Percentiles rank a stretch among this genome's conserved stretches.
These are phyloP conservation scores for Cyclotella choctawhatcheeana DNA, from an alignment of 108 stramenopile genomes.

Conservation along the genomic window DNA sequence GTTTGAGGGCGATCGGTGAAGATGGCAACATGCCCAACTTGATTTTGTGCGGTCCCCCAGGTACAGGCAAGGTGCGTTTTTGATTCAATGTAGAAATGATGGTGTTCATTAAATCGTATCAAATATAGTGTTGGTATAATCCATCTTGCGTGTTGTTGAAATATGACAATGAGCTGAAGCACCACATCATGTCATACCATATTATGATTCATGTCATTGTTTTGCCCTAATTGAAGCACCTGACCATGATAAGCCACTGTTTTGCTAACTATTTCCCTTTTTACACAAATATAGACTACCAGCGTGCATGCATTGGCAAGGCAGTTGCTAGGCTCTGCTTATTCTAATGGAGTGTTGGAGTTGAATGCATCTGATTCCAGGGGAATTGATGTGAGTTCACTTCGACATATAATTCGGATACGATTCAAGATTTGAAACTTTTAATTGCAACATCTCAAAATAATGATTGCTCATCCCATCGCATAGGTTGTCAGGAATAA, in stretches of 20 bases:
- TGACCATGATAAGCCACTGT: too few relatives aligned
- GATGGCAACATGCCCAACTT: conserved; percentile 98
- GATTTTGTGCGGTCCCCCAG: conserved; percentile 95
- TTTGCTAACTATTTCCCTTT: too few relatives aligned
- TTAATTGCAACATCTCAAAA: conserved; percentile 7
- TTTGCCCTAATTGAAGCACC: too few relatives aligned
- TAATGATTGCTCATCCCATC: conserved; percentile 6
- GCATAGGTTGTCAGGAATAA: conserved; percentile 91
- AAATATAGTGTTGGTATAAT: too few relatives aligned
- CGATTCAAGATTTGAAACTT: background rate
- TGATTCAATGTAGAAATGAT: too few relatives aligned
- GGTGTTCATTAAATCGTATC: too few relatives aligned
- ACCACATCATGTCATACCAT: too few relatives aligned
- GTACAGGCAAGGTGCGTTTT: conserved; percentile 88
- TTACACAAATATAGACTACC: conserved; percentile 66
- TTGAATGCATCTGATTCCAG: conserved; percentile 98
- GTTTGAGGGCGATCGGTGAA: conserved; percentile 92
- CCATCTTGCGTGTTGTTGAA: too few relatives aligned
- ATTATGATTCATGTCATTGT: too few relatives aligned
- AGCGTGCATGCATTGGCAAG: conserved; percentile 90
- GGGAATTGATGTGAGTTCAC: conserved; percentile 90
- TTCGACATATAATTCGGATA: background rate
- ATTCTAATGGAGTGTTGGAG: conserved; percentile 82
- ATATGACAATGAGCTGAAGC: too few relatives aligned
- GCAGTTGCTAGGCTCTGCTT: conserved; percentile 82